Base-by-base conservation (phyloP, 352 stramenopile species). In the Phytophthora cajani region DNA sequence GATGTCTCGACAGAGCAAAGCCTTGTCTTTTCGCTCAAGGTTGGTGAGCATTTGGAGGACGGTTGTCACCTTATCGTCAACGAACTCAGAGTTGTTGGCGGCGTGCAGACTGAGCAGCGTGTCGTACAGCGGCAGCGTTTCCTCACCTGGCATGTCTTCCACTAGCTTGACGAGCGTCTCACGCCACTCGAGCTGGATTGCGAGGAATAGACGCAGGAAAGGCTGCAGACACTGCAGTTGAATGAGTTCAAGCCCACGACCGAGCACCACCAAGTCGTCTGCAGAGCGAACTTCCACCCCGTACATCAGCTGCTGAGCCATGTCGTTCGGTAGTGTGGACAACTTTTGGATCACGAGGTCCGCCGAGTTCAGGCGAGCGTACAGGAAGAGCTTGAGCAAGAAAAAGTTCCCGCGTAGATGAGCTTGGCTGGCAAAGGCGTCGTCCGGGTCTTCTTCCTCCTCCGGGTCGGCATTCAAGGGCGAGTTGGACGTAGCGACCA, bases 361-460 rank as follows among this genome's bases (percentile, higher is more conserved):
- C 8, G 79, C 63, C 8, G 65, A 76, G 12, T 56, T 67, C 21
- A 89, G 62, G n/a, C 67, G 64, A 11, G 72, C 71, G 19, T 81
- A 71, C 2, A 91, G 61, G 33, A 92, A 76, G 9, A 92, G 67
- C n/a, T 80, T 75, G 21, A 90, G 77, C 1, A 90, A 62, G 33
- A 79, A 66, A 27, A 47, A 25, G 8, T 57, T 72, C n/a, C 50
- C 27, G 59, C 27, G 12, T 4, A 62, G 33, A 19, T 50, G 62
- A 16, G 9, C 16, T 17, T 52, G 36, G 16, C 54, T 27, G 19
- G 64, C 33, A 38, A 68, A 71, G 2, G 57, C 44, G 16, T 72
- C 64, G 0, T 64, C 66, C 7, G 30, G 46, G 21, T 55, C 52
- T 40, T 79, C 58, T 12, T 74, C 63, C 40, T 74, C 63, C 38